Base-by-base conservation (phyloP, 805 yeast species). In the Vanderwaltozyma yarrowii region DNA sequence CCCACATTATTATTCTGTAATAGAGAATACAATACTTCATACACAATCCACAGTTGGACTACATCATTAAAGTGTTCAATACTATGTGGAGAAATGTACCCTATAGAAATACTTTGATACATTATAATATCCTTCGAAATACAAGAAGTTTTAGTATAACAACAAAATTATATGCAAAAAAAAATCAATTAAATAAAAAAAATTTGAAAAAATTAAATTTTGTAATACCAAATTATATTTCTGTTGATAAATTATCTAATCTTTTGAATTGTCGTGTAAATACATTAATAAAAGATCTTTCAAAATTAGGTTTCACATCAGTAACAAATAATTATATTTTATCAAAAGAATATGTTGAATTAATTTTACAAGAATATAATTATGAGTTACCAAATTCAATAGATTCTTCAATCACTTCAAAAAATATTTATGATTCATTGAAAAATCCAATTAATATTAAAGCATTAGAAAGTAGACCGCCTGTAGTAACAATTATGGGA, bases 401-500 rank as follows among this genome's bases (percentile, higher is more conserved):
- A 25, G 44, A 56, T 23, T 47, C 45, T 41, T 67, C 51, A 35
- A 61, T 68, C 36, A 76, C 72, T 41, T 81, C 76, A 35, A 70
- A 68, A n/a, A 64, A 69, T 5, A 78, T 82, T 2, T 70, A 69
- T 12, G 79, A 76, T 43, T 60, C 80, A 37, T 74, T 78, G 44
- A 76, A 85, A 14, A 67, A 72, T 13, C 73, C 77, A 0, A 49
- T 53, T 15, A 54, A 64, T 2, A 73, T 83, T 0, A 67, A 63
- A 2, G 52, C 61, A 17, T 56, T 80, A 45, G 75, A 73, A 32
- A 68, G 78, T 6, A 67, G 97, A 46, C 87, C 98, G 0, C 98
- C 98, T 0, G 80, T 92, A 18, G 96, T 92, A 5, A 88, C 98
- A 0, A 84, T 92, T 37, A 92, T 92, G 97, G 98, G 98, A 2